Evolutionary conservation across 2,329 filamentous ascomycete species (phyloP).

Genomic region (Penicillium hesseltinei): DNA sequence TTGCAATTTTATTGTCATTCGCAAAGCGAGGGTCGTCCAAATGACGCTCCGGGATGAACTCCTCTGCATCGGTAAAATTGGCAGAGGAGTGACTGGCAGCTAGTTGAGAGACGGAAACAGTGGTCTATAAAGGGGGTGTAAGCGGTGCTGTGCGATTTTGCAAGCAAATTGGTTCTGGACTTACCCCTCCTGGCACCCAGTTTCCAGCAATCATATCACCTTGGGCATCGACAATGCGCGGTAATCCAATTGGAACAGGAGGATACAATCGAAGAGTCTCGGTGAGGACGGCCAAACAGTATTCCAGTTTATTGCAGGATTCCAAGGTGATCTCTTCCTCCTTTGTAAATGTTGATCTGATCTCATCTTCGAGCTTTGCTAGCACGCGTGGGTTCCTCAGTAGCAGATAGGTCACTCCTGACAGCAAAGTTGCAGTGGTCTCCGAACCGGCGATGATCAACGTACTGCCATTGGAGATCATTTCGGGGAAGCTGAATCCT

Average conservation of each 20-base stretch:
- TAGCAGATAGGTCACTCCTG: slow-evolving; percentile 45
- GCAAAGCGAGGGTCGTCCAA: slow-evolving; percentile 31
- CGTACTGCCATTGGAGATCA: slow-evolving; percentile 29
- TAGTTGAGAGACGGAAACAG: slow-evolving; percentile 46
- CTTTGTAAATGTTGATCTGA: slow-evolving; percentile 37
- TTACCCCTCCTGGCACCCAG: slow-evolving; percentile 23
- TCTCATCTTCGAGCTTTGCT: slow-evolving; percentile 38
- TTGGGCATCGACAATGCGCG: slow-evolving; percentile 20
- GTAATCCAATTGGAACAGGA: slow-evolving; percentile 24
- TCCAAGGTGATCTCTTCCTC: slow-evolving; percentile 41
- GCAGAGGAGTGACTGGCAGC: slow-evolving; percentile 38
- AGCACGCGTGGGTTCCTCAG: slow-evolving; percentile 35
- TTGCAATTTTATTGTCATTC: slow-evolving; percentile 44
- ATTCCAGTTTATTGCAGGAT: slow-evolving; percentile 32
- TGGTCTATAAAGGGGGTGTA: slow-evolving; percentile 31
- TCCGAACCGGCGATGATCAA: slow-evolving; percentile 40
- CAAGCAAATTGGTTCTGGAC: not conserved
- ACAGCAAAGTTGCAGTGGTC: slow-evolving; percentile 48
- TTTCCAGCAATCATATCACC: slow-evolving; percentile 20
- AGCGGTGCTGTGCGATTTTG: not conserved
- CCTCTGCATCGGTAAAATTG: slow-evolving; percentile 14
- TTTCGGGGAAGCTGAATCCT: slow-evolving; percentile 17
- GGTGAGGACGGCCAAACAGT: slow-evolving; percentile 42
- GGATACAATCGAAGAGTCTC: slow-evolving; percentile 46
- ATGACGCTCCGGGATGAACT: slow-evolving; percentile 23